phyloP scores from a whole-genome alignment of 805 yeast genomes.

The Ogataea zsoltii region DNA sequence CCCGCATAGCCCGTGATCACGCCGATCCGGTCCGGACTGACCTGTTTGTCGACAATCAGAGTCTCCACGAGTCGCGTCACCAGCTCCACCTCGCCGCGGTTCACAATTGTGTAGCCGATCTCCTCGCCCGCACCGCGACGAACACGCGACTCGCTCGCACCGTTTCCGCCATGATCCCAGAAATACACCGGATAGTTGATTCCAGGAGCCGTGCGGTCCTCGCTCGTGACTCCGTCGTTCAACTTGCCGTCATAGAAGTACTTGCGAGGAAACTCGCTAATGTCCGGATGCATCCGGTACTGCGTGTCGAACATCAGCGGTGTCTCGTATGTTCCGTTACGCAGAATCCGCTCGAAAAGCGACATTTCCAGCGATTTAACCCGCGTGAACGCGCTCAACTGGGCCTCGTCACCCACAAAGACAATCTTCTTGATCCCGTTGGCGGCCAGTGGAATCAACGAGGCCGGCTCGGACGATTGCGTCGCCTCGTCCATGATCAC shows the following conservation, averaged over 20 bases:
- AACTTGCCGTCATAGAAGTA: constrained; percentile 75
- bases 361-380: constrained; percentile 67
- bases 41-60: constrained; percentile 54
- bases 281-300: constrained; percentile 96
- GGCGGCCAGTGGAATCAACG: constrained; percentile 69
- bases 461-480: constrained; percentile 72
- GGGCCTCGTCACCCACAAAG: constrained; percentile 78
- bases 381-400: constrained; percentile 69
- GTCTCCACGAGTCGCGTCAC: constrained; percentile 49
- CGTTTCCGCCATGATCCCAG: constrained; percentile 54
- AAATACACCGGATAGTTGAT: constrained; percentile 58
- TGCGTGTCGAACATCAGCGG: constrained; percentile 78
- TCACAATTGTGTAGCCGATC: constrained; percentile 59
- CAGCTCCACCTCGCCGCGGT: constrained; percentile 51
- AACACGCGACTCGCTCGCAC: constrained; percentile 48
- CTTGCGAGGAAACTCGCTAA: constrained; percentile 78
- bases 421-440: constrained; percentile 66
- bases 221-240: constrained; percentile 65
- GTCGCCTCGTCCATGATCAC: constrained; percentile 81
- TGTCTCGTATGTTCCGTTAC: constrained; percentile 57
- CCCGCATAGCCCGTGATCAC: constrained; percentile 77
- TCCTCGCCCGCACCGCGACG: constrained; percentile 39
- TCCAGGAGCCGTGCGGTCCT: constrained; percentile 46
- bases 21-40: constrained; percentile 54
- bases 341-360: constrained; percentile 64